Evolutionary conservation across 2,329 filamentous ascomycete species (phyloP), one percentile per base, ranked within the genome.

Genomic region (Neocucurbitaria cava): DNA sequence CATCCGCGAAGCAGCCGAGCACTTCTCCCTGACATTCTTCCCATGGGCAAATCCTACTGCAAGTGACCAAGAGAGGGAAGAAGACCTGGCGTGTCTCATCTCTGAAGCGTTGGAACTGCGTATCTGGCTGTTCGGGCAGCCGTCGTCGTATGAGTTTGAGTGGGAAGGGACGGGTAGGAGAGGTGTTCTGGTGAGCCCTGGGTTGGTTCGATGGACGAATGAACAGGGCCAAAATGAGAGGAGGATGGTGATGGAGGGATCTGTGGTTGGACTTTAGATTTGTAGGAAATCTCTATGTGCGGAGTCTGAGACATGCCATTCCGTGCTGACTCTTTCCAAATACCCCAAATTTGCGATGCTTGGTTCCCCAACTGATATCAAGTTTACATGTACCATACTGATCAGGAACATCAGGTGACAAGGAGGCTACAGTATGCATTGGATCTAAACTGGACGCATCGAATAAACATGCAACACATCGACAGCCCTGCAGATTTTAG

Each of bases 21-120:
- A 71, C 52, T 74, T 74, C 54, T 60, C 65, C 4, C 60, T 74
- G 5, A 68, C 69, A 0, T 74, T 74, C 57, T 74, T 74, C 43
- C 69, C 71, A 1, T 74, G 72, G 72, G 68, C 69, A 5, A 68
- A 72, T 45, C 72, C 72, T 2, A 40, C 48, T 2, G 58, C 57
- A 10, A 48, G 49, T 10, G 72, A 74, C 31, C 58, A 64, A 23
- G 70, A 71, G 8, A 65, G 64, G 31, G 72, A 74, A 7, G 63
- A 68, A 9, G 62, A 71, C 39, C 61, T 74, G 1, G 56, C 64
- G 5, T 52, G 56, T 6, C 58, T 72, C 24, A 68, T 74, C 10
- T 56, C 36, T 10, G 61, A 60, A n/a, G 64, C 66, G 2, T 46
- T 72, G 21, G 65, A 73, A 23, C 24, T 65, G 8, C 62, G 58